Evolutionary conservation across 805 yeast genomes (phyloP).

Genomic region (Starmerella gropengiesseri): DNA sequence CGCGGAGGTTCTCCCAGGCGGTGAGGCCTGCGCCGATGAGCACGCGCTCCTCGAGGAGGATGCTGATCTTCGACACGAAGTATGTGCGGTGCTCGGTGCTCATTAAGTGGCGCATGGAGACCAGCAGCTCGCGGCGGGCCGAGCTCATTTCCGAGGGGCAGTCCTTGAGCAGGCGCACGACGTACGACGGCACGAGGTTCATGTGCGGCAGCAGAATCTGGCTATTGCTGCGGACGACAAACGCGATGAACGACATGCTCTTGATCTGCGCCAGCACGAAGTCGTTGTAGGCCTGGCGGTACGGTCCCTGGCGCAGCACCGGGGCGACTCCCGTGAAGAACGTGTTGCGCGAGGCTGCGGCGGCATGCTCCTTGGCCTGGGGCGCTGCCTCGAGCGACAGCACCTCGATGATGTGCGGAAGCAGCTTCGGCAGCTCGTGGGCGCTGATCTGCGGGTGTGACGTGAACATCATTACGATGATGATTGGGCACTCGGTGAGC

Average conservation of each 20-base stretch:
- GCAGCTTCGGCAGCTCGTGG: constrained; percentile 58
- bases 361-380: constrained; percentile 57
- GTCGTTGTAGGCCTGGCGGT: constrained; percentile 73
- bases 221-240: constrained; percentile 77
- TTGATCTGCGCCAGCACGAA: constrained; percentile 88
- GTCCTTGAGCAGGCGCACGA: constrained; percentile 77
- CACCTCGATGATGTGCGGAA: constrained; percentile 70
- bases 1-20: constrained; percentile 77
- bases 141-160: constrained; percentile 89
- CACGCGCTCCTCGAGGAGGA: constrained; percentile 75
- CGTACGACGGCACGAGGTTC: constrained; percentile 69
- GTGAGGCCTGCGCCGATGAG: constrained; percentile 89
- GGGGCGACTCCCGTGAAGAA: constrained; percentile 64
- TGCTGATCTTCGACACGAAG: constrained; percentile 75
- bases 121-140: constrained; percentile 83
- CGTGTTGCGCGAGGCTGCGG: constrained; percentile 45
- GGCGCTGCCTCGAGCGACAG: constrained; percentile 70
- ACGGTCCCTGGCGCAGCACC: constrained; percentile 40
- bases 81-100: constrained; percentile 76
- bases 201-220: constrained; percentile 48
- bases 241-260: constrained; percentile 90
- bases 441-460: constrained; percentile 69
- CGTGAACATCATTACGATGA: constrained; percentile 84
- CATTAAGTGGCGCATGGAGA: constrained; percentile 88
- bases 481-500: constrained; percentile 91